Percentiles rank a stretch among this genome's conserved stretches.
These are phyloP conservation scores for Penicillium sp. DNA, from an alignment of 2,329 filamentous ascomycete genomes.

Conservation along the genomic window DNA sequence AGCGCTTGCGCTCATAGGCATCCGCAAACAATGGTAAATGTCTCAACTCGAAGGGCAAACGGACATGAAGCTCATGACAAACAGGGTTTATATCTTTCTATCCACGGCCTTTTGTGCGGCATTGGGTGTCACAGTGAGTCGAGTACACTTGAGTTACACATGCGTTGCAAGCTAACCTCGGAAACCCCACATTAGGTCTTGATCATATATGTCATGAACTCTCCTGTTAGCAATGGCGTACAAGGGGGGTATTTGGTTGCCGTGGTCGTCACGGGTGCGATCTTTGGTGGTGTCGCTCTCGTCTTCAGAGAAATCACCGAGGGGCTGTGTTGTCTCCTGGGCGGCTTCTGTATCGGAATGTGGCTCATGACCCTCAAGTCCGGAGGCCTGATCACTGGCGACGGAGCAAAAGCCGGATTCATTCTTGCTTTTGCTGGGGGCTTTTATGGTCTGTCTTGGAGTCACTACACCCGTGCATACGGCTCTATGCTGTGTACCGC, in stretches of 20 bases:
- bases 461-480: constrained; percentile 72
- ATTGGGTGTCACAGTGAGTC: constrained; percentile 64
- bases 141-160: neutral
- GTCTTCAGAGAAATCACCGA: constrained; percentile 82
- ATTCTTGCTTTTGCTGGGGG: constrained; percentile 69
- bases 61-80: constrained; percentile 12
- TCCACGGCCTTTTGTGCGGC: constrained; percentile 72
- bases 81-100: constrained; percentile 69
- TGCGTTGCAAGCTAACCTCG: neutral
- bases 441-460: constrained; percentile 74
- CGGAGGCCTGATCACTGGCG: constrained; percentile 68
- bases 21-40: constrained; percentile 68
- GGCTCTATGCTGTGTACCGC: constrained; percentile 73
- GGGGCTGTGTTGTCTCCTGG: constrained; percentile 81
- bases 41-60: neutral
- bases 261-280: constrained; percentile 66
- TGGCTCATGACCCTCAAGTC: constrained; percentile 79
- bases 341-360: constrained; percentile 83
- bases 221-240: constrained; percentile 69
- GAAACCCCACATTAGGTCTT: constrained; percentile 52
- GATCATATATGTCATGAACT: constrained; percentile 83
- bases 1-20: constrained; percentile 71
- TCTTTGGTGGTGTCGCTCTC: constrained; percentile 70
- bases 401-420: constrained; percentile 66
- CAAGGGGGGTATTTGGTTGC: constrained; percentile 88